phyloP scores from a whole-genome alignment of 805 yeast species.

The Priceomyces haplophilus region DNA sequence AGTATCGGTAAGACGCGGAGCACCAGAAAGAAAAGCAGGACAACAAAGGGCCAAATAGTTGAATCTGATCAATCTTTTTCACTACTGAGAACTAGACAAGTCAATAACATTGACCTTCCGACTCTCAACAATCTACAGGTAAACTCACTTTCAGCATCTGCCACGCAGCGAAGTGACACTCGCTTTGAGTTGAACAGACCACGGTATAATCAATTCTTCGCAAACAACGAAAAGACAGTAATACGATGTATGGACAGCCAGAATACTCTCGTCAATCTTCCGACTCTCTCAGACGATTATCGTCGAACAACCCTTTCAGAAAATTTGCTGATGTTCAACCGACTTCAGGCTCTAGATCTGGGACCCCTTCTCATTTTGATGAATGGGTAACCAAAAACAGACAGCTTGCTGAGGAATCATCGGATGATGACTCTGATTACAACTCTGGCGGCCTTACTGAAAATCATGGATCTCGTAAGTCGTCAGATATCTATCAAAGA shows the following conservation, averaged over 20 bases:
- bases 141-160: no score
- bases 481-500: conserved; percentile 9
- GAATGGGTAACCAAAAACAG: conserved; percentile 55
- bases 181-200: no score
- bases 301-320: conserved; percentile 75
- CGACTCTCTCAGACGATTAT: conserved; percentile 44
- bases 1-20: not conserved
- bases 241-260: conserved; percentile 41
- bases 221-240: not conserved
- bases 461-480: conserved; percentile 3
- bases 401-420: conserved; percentile 38
- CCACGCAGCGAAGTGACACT: no score
- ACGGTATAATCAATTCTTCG: no score
- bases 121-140: no score
- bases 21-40: not conserved
- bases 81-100: not conserved
- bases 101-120: not conserved
- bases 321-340: conserved; percentile 8
- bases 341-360: conserved; percentile 18
- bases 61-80: not conserved
- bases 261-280: conserved; percentile 32
- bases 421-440: conserved; percentile 36
- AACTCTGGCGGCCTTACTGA: no score
- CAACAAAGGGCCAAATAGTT: not conserved
- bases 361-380: conserved; percentile 41